Evolutionary conservation across 2,329 filamentous ascomycete species (phyloP).

Genomic region (Ophiostoma sp.): DNA sequence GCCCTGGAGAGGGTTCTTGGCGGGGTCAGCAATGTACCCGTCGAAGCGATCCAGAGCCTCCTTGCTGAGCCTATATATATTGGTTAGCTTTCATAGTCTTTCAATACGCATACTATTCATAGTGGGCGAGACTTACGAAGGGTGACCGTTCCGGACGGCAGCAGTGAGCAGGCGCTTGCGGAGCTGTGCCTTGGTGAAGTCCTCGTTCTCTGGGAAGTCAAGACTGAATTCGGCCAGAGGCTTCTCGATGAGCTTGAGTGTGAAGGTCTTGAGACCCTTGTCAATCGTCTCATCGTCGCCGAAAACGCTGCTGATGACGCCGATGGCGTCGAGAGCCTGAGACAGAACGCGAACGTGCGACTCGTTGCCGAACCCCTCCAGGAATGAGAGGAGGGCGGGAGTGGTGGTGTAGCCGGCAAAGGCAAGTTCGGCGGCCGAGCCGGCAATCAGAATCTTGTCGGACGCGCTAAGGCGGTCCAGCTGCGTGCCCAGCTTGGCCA

Average conservation of each 20-base stretch:
- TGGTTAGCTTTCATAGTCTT: slow-evolving; percentile 17
- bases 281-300: slow-evolving; percentile 71
- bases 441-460: slow-evolving; percentile 91
- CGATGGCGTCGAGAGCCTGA: slow-evolving; percentile 76
- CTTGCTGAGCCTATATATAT: slow-evolving; percentile 55
- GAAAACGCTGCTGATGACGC: slow-evolving; percentile 81
- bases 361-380: slow-evolving; percentile 82
- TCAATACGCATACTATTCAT: background rate
- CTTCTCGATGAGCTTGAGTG: slow-evolving; percentile 71
- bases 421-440: slow-evolving; percentile 85
- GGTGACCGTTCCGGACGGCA: slow-evolving; percentile 75
- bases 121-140: slow-evolving; percentile 55
- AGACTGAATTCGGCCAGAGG: slow-evolving; percentile 81
- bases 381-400: slow-evolving; percentile 75
- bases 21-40: slow-evolving; percentile 70
- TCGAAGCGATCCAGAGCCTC: slow-evolving; percentile 80
- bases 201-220: slow-evolving; percentile 75
- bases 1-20: slow-evolving; percentile 71
- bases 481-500: slow-evolving; percentile 76
- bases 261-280: slow-evolving; percentile 74
- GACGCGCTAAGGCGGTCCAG: slow-evolving; percentile 74
- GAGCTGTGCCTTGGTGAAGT: slow-evolving; percentile 78
- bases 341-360: slow-evolving; percentile 86
- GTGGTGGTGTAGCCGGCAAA: slow-evolving; percentile 84
- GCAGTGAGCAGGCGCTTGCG: slow-evolving; percentile 76